phyloP scores from a whole-genome alignment of 768 basidiomycete species.

The Nidularia pulvinata region DNA sequence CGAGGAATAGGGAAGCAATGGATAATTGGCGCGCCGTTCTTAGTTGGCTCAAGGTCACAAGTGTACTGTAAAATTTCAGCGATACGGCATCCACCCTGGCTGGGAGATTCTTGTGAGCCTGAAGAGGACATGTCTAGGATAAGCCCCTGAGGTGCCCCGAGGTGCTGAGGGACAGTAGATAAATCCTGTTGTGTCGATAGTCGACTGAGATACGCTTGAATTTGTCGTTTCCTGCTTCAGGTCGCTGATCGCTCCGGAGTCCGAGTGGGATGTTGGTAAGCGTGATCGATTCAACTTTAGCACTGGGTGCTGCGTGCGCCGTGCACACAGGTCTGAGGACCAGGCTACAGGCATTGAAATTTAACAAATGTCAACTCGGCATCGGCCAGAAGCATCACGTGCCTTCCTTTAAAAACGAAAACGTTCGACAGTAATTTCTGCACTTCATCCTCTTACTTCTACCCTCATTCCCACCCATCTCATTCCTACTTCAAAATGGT shows the following conservation, averaged over 20 bases:
- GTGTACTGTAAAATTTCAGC: slow-evolving; percentile 74
- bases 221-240: too few species aligned
- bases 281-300: too few species aligned
- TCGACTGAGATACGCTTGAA: too few species aligned
- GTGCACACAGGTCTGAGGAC: too few species aligned
- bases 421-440: slow-evolving; percentile 27
- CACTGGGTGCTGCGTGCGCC: too few species aligned
- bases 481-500: slow-evolving; percentile 53
- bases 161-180: too few species aligned
- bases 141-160: too few species aligned
- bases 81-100: slow-evolving; percentile 45
- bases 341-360: too few species aligned
- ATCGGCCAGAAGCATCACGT: slow-evolving; percentile 20
- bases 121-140: neutral
- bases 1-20: slow-evolving; percentile 78
- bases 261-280: too few species aligned
- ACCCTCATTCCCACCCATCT: slow-evolving; percentile 15
- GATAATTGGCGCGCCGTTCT: slow-evolving; percentile 23
- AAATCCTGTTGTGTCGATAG: too few species aligned
- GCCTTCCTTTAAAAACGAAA: slow-evolving; percentile 24
- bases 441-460: slow-evolving; percentile 10
- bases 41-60: slow-evolving; percentile 42
- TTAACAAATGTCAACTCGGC: neutral
- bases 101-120: neutral
- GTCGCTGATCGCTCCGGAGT: too few species aligned